phyloP scores from a whole-genome alignment of 257 asterid genomes.

The Parsonsia alboflavescens region DNA sequence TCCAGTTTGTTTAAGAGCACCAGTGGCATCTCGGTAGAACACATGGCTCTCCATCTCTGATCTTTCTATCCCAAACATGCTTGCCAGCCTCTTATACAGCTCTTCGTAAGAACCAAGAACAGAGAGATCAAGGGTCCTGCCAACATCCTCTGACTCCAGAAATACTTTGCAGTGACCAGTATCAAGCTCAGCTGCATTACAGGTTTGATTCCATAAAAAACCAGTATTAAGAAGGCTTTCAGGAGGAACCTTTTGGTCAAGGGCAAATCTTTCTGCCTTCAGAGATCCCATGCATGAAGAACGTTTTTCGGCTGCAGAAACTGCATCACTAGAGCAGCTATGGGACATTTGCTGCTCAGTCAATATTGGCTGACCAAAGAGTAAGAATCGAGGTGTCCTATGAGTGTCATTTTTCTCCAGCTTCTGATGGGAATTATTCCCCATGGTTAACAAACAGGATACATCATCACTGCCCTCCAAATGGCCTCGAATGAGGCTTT shows the following conservation, averaged over 20 bases:
- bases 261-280: conserved; percentile 25
- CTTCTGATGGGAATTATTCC: conserved; percentile 39
- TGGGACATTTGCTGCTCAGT: conserved; percentile 88
- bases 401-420: conserved; percentile 31
- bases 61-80: conserved; percentile 67
- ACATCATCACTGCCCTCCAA: conserved; percentile 41
- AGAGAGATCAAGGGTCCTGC: conserved; percentile 72
- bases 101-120: conserved; percentile 77
- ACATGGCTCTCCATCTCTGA: conserved; percentile 51
- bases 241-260: conserved; percentile 30
- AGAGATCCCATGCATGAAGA: conserved; percentile 20
- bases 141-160: conserved; percentile 82
- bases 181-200: conserved; percentile 43
- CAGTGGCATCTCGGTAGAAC: conserved; percentile 54
- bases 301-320: conserved; percentile 23
- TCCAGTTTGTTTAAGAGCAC: conserved; percentile 62
- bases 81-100: conserved; percentile 50
- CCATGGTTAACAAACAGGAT: conserved; percentile 77
- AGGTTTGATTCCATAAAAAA: conserved; percentile 36
- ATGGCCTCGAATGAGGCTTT: conserved; percentile 27
- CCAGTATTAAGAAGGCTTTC: conserved; percentile 31
- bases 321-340: conserved; percentile 31
- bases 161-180: conserved; percentile 89
- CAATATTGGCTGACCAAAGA: conserved; percentile 94
- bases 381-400: conserved; percentile 60